Evolutionary conservation across 169 alveolate species (phyloP).

Genomic region (Eimeria falciformis): DNA sequence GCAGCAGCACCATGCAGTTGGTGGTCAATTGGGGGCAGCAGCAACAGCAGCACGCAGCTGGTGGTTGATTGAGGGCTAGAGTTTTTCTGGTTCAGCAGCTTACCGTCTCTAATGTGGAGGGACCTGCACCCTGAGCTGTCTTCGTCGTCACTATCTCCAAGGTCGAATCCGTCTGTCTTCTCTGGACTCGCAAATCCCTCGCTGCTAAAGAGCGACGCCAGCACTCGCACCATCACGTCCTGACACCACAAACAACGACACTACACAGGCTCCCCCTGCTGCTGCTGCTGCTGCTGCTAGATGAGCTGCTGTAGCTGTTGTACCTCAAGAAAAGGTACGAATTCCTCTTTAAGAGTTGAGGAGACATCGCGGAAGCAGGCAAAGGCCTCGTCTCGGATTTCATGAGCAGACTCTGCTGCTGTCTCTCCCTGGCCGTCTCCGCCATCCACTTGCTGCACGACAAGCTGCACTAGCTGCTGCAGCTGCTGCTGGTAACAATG

Average conservation of each 20-base stretch:
- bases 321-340: constrained; percentile 41
- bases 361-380: constrained; percentile 59
- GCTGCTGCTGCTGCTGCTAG: constrained; percentile 2
- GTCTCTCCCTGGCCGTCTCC: constrained; percentile 1
- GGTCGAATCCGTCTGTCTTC: neutral
- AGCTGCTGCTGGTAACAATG: constrained; percentile 31
- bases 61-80: neutral
- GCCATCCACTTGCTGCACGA: constrained; percentile 45
- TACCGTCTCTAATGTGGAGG: neutral
- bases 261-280: neutral
- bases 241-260: neutral
- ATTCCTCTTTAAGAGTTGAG: constrained; percentile 34
- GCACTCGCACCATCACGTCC: constrained; percentile 60
- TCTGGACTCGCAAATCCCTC: constrained; percentile 15
- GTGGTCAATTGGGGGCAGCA: neutral
- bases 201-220: constrained; percentile 53
- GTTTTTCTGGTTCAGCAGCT: neutral
- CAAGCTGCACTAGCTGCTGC: neutral
- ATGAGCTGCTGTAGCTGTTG: neutral
- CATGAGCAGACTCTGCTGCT: neutral
- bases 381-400: constrained; percentile 55
- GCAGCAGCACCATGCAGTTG: neutral
- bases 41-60: neutral
- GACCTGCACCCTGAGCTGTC: neutral
- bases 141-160: neutral